Percentiles rank a stretch among this genome's conserved stretches.
These are phyloP conservation scores for Phytopythium aichiense DNA, from an alignment of 352 stramenopile genomes.

Conservation along the genomic window DNA sequence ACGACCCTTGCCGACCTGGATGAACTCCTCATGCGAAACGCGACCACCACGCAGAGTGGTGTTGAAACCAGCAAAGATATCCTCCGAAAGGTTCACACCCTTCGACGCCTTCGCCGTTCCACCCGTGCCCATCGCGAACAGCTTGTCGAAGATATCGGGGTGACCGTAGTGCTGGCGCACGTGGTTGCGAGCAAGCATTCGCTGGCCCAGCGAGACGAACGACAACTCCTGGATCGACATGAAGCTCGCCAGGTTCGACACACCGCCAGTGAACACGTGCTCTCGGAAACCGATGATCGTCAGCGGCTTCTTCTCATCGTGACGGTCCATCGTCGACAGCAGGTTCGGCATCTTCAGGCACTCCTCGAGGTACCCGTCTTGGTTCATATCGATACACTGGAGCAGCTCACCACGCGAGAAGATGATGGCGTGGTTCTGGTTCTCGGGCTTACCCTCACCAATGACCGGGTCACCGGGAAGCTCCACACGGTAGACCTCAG, in stretches of 20 bases:
- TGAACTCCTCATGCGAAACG: slow-evolving; percentile 81
- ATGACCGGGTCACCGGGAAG: slow-evolving; percentile 82
- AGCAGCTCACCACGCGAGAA: slow-evolving; percentile 83
- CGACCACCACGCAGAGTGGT: slow-evolving; percentile 67
- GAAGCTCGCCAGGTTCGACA: slow-evolving; percentile 82
- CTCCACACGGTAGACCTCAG: slow-evolving; percentile 79
- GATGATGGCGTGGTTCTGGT: slow-evolving; percentile 88
- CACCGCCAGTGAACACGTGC: slow-evolving; percentile 80
- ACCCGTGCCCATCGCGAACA: slow-evolving; percentile 78
- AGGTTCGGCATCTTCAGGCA: slow-evolving; percentile 84
- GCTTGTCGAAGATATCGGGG: slow-evolving; percentile 87
- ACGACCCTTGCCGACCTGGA: slow-evolving; percentile 94
- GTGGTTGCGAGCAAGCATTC: slow-evolving; percentile 73
- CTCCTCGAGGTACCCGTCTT: slow-evolving; percentile 84
- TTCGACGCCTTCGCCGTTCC: slow-evolving; percentile 82
- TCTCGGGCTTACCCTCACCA: slow-evolving; percentile 86
- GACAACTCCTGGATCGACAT: slow-evolving; percentile 86
- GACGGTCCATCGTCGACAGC: slow-evolving; percentile 77
- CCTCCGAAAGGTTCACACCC: slow-evolving; percentile 82
- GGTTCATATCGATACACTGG: slow-evolving; percentile 91
- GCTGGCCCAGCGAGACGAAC: slow-evolving; percentile 80
- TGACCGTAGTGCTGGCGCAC: slow-evolving; percentile 85
- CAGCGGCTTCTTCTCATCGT: slow-evolving; percentile 60
- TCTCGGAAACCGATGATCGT: slow-evolving; percentile 87
- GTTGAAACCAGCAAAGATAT: slow-evolving; percentile 89